Base-by-base conservation (phyloP, 2,329 filamentous ascomycete species). In the Microsporum canis region DNA sequence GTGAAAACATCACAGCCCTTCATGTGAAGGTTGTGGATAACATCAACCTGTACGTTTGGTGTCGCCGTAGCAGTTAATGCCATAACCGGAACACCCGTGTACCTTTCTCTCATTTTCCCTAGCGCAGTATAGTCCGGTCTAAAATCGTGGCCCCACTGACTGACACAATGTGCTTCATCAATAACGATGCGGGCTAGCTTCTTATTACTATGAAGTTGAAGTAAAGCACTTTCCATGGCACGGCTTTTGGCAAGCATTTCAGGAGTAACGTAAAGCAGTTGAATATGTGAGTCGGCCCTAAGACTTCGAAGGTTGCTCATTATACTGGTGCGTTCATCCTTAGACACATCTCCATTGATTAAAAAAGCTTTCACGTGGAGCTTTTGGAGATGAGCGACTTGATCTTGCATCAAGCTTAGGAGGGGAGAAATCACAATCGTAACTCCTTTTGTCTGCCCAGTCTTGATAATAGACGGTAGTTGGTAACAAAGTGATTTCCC, bases 71-170 rank as follows among this genome's bases (percentile, higher is more conserved):
- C 94, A 31, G 94, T 99, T 67, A 99, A 78, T 2, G 94, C 94
- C 84, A 99, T 96, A 45, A 97, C 81, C 0, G 94, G 94, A 2
- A 97, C 88, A 1, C 83, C 82, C 0, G 86, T 85, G 67, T 92
- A 92, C 59, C 82, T 83, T 45, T 77, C 73, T 57, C 92, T 83
- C 49, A 96, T 78, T 62, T 85, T 81, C 33, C 91, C 90, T 3
- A 99, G 79, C 34, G 83, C 82, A 73, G 96, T 96, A 77, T 99
- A 99, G 71, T 97, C 92, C 0, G 91, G 92, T 53, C 95, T 85
- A 71, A 99, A 99, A 72, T 99, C 94, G 68, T 99, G 94, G 0
- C 94, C 94, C 94, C 94, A 99, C 78, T 99, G 91, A 73, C 94
- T 97, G 31, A 99, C 92, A 73, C 94, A 99, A 72, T 99, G 94